Percentiles rank a stretch among this genome's conserved stretches.
Conservation (phyloP, 352 stramenopile species). For the Phytophthora europaea region DNA sequence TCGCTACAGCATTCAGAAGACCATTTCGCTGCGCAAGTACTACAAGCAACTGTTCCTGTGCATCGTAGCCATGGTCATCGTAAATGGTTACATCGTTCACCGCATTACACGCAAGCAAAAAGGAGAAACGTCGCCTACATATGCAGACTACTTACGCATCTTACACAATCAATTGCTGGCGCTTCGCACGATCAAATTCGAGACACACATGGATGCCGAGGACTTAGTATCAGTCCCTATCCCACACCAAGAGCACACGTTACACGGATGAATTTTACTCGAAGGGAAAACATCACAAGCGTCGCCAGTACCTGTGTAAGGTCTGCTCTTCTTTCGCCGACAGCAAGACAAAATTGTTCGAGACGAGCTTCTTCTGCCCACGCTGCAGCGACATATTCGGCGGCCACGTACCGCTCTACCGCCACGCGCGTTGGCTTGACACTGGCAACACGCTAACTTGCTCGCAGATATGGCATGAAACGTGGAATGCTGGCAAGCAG, state of each 20-base stretch:
- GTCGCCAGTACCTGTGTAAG: background rate
- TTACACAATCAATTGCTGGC: conserved; percentile 2
- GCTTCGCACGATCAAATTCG: background rate
- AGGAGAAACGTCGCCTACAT: background rate
- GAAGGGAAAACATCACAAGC: background rate
- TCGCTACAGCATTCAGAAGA: background rate
- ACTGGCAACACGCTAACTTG: conserved; percentile 16
- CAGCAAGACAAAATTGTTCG: conserved; percentile 1
- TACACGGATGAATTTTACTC: conserved; percentile 1
- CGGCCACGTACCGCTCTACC: conserved; percentile 7
- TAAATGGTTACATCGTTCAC: conserved; percentile 23
- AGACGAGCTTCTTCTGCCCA: conserved; percentile 16
- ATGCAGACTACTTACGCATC: conserved; percentile 10
- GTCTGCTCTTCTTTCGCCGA: too few species aligned
- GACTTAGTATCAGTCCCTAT: background rate
- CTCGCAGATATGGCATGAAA: conserved; percentile 12
- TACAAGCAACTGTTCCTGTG: background rate
- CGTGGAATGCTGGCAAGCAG: background rate
- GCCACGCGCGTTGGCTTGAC: background rate
- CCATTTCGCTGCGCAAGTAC: background rate
- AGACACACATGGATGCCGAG: conserved; percentile 8
- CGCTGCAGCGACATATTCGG: background rate
- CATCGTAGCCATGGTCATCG: background rate
- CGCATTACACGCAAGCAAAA: conserved; percentile 6
- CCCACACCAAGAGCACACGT: background rate